These are phyloP conservation scores for Stemphylium lycopersici DNA, from an alignment of 2,329 filamentous ascomycete genomes.

Conservation along the genomic window DNA sequence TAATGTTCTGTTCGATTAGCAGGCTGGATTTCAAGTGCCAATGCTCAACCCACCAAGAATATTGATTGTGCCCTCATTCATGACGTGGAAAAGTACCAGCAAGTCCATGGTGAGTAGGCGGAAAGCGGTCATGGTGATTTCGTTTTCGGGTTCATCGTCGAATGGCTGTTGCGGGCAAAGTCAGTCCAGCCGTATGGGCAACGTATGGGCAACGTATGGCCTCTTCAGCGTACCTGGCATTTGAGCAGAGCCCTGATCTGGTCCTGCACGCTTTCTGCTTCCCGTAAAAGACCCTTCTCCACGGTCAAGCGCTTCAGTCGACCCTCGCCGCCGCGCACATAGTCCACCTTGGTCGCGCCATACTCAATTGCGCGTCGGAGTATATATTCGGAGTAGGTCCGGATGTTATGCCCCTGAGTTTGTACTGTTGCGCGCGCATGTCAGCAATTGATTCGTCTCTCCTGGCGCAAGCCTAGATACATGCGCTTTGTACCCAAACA, in stretches of 20 bases:
- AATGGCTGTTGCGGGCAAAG: constrained; percentile 65
- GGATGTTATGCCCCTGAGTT: constrained; percentile 92
- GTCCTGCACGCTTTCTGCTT: constrained; percentile 88
- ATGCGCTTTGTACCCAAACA: not conserved
- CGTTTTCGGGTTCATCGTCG: constrained; percentile 88
- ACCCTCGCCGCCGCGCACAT: constrained; percentile 81
- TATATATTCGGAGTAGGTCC: constrained; percentile 88
- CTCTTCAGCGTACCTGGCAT: constrained; percentile 73
- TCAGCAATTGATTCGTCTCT: constrained; percentile 43
- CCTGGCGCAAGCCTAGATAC: not conserved
- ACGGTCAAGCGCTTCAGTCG: constrained; percentile 84
- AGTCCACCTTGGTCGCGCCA: constrained; percentile 84
- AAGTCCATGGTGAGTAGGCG: constrained; percentile 89
- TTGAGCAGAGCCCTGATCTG: constrained; percentile 85
- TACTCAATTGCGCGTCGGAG: constrained; percentile 81
- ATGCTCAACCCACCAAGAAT: constrained; percentile 72
- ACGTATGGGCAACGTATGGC: no score
- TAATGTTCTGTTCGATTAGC: constrained; percentile 73
- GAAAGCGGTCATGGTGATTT: constrained; percentile 94
- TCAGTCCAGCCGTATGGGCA: not conserved
- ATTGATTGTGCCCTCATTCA: constrained; percentile 97
- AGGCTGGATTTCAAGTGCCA: not conserved
- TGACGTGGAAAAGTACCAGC: constrained; percentile 86
- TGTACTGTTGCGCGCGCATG: constrained; percentile 70
- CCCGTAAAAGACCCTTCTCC: constrained; percentile 88